Conservation (phyloP, 768 basidiomycete genomes). For the Naganishia onofrii region DNA sequence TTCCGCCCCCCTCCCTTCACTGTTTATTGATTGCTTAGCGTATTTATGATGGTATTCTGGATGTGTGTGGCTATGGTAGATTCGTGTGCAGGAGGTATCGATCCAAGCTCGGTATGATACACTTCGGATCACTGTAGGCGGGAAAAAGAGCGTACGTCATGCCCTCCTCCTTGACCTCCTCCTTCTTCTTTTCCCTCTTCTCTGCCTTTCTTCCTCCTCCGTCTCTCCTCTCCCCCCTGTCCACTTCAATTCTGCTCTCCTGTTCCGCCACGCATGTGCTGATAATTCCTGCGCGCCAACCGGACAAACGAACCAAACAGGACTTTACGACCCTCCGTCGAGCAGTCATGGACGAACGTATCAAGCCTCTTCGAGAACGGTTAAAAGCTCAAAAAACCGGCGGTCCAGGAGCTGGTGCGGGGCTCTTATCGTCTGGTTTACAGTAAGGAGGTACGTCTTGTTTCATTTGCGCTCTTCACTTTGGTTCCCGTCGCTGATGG, state of each 20-base stretch:
- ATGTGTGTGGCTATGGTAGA: slow-evolving; percentile 41
- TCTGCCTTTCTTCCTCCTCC: no score
- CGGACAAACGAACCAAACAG: not conserved
- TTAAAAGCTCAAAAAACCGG: slow-evolving; percentile 28
- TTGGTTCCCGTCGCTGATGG: no score
- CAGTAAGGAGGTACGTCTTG: slow-evolving; percentile 9
- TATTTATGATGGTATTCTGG: no score
- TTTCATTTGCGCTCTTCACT: no score
- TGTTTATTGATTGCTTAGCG: no score
- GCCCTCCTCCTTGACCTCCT: no score
- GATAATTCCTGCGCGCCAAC: no score
- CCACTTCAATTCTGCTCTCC: no score
- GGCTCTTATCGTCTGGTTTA: not conserved
- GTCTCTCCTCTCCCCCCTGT: no score
- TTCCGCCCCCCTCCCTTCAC: no score
- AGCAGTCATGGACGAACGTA: slow-evolving; percentile 22
- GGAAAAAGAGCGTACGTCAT: slow-evolving; percentile 20
- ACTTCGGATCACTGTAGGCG: slow-evolving; percentile 34
- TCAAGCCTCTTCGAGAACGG: slow-evolving; percentile 26
- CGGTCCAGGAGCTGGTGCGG: not conserved
- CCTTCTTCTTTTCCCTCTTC: no score
- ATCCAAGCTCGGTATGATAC: slow-evolving; percentile 59
- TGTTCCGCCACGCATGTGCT: no score
- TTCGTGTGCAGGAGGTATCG: slow-evolving; percentile 51
- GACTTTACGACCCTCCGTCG: slow-evolving; percentile 24